Percentiles rank a stretch among this genome's conserved stretches.
These are phyloP conservation scores for Silene conica DNA, from an alignment of 148 eudicot genomes.

Conservation along the genomic window DNA sequence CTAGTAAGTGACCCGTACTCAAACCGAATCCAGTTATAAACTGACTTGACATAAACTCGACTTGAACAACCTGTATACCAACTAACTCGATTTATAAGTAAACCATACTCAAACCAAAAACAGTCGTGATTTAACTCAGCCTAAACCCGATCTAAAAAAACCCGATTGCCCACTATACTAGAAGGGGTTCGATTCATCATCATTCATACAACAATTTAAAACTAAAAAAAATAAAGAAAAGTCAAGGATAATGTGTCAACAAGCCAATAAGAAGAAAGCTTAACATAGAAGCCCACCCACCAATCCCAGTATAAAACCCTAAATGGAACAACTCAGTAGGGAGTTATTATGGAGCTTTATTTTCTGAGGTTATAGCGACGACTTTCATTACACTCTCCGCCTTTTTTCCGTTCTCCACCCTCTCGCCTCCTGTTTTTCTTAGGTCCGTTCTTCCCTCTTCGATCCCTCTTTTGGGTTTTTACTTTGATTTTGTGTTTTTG, in stretches of 20 bases:
- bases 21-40: no score
- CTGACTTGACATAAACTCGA: no score
- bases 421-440: not conserved
- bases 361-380: not conserved
- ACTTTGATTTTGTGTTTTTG: not conserved
- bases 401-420: not conserved
- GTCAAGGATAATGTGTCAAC: not conserved
- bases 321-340: not conserved
- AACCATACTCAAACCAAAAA: no score
- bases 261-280: constrained; percentile 4
- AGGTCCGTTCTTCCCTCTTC: not conserved
- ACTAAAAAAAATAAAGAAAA: not conserved
- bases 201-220: no score
- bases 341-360: not conserved
- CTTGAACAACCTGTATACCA: no score
- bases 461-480: not conserved
- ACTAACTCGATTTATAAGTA: no score
- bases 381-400: not conserved
- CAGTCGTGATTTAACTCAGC: no score
- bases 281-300: not conserved
- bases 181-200: no score
- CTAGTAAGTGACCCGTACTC: no score
- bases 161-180: no score
- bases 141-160: no score
- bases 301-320: not conserved